Evolutionary conservation across 2,329 filamentous ascomycete genomes (phyloP).

Genomic region (Penicillium corylophilum): DNA sequence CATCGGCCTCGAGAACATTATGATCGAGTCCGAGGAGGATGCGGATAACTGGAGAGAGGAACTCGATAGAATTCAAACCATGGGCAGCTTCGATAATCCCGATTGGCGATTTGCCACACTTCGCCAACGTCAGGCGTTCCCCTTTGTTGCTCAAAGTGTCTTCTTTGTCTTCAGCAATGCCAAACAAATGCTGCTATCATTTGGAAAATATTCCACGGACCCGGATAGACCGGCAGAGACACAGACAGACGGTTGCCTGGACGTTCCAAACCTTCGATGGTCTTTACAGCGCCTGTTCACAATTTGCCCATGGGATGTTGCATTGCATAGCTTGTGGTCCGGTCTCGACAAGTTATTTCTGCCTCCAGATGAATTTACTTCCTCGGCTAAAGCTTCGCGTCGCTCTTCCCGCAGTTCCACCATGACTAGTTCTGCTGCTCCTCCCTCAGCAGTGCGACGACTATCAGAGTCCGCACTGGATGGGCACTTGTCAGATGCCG

Average conservation of each 20-base stretch:
- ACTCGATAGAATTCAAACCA: conserved; percentile 35
- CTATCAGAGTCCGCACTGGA: conserved; percentile 28
- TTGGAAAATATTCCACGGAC: conserved; percentile 27
- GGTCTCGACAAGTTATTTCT: conserved; percentile 41
- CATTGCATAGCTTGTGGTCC: conserved; percentile 44
- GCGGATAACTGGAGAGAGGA: conserved; percentile 40
- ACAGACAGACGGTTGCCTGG: conserved; percentile 16
- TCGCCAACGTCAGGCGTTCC: conserved; percentile 38
- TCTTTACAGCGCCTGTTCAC: conserved; percentile 37
- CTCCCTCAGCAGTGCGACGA: conserved; percentile 27
- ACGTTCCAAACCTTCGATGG: conserved; percentile 32
- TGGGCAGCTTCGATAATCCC: conserved; percentile 37
- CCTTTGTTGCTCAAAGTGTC: conserved; percentile 46
- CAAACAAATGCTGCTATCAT: conserved; percentile 42
- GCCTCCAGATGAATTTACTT: conserved; percentile 38
- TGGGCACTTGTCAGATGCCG: conserved; percentile 37
- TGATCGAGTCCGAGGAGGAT: conserved; percentile 38
- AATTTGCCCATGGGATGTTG: conserved; percentile 42
- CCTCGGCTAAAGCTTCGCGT: conserved; percentile 29
- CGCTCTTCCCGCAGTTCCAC: conserved; percentile 32
- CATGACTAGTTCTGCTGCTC: conserved; percentile 16
- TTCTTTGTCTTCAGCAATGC: conserved; percentile 45
- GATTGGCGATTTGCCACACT: conserved; percentile 40
- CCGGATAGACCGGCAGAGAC: conserved; percentile 2
- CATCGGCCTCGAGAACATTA: conserved; percentile 35